These are phyloP conservation scores for Stagonosporopsis rhizophila DNA, from an alignment of 2,329 filamentous ascomycete genomes.

Conservation along the genomic window DNA sequence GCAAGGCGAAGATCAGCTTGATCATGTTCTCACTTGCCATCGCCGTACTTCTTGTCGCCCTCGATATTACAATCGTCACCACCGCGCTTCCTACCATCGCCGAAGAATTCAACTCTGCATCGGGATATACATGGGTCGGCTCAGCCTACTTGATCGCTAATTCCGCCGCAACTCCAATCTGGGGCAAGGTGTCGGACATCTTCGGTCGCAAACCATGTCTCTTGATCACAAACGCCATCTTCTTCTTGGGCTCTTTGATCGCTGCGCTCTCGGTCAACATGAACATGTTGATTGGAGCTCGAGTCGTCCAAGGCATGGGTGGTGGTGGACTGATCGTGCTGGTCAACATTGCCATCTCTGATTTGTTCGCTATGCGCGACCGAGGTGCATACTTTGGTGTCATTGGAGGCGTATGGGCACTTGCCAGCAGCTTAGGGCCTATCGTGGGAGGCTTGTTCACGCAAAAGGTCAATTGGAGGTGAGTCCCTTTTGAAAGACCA, in stretches of 20 bases:
- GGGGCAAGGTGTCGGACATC: conserved; percentile 72
- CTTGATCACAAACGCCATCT: conserved; percentile 65
- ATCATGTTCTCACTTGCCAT: conserved; percentile 60
- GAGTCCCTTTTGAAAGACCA: background rate
- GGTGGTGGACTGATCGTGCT: conserved; percentile 70
- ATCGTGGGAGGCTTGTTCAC: conserved; percentile 73
- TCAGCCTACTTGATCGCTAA: conserved; percentile 59
- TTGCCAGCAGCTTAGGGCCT: conserved; percentile 71
- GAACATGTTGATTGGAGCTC: conserved; percentile 67
- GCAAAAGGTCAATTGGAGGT: conserved; percentile 69
- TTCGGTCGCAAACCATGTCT: conserved; percentile 71
- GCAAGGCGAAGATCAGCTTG: conserved; percentile 53
- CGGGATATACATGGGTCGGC: conserved; percentile 63
- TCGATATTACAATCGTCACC: conserved; percentile 69
- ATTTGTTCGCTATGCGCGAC: conserved; percentile 66
- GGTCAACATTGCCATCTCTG: conserved; percentile 69
- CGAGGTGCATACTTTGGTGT: conserved; percentile 69
- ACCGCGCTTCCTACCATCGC: conserved; percentile 68
- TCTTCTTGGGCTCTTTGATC: conserved; percentile 68
- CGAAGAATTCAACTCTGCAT: conserved; percentile 58
- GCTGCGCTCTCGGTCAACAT: conserved; percentile 65
- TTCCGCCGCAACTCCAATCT: conserved; percentile 61
- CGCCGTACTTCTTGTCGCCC: conserved; percentile 65
- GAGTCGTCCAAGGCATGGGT: conserved; percentile 69
- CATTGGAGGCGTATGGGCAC: conserved; percentile 71